A percentile compares a stretch with the other conserved stretches of the same genome.
Evolutionary conservation across 495 filamentous ascomycete genomes (phyloP).

Genomic region (Aspergillus kassunensis): DNA sequence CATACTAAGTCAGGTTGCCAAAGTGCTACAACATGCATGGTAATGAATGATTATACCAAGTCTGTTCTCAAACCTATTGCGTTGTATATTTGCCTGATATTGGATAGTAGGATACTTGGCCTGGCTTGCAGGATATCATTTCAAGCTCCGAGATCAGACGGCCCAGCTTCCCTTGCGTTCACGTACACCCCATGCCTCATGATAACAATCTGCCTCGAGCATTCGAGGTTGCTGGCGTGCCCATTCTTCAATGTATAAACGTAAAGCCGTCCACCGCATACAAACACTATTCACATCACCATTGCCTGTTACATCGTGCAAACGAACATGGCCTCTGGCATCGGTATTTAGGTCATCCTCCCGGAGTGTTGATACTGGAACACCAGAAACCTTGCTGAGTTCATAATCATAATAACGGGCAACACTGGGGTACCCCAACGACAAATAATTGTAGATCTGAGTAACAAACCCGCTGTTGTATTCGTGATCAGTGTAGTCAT

Average conservation of each 20-base stretch:
- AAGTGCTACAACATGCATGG: too few relatives aligned
- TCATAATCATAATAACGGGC: conserved; percentile 80
- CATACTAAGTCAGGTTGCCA: too few relatives aligned
- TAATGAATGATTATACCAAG: too few relatives aligned
- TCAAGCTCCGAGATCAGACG: conserved; percentile 41
- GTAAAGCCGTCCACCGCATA: conserved; percentile 75
- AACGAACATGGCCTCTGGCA: conserved; percentile 63
- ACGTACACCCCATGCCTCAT: conserved; percentile 65
- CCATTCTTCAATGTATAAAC: conserved; percentile 80
- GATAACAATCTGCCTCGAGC: conserved; percentile 44
- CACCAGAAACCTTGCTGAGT: conserved; percentile 69
- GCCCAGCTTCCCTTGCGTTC: conserved; percentile 82
- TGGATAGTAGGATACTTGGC: too few relatives aligned
- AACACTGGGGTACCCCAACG: conserved; percentile 80
- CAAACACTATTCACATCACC: conserved; percentile 44
- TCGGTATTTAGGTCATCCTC: conserved; percentile 65
- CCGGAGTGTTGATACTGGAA: conserved; percentile 61
- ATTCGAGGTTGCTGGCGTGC: conserved; percentile 70
- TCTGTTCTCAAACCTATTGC: too few relatives aligned
- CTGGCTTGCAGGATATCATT: not conserved
- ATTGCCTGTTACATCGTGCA: conserved; percentile 37
- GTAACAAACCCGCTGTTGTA: conserved; percentile 83
- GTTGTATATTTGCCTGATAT: too few relatives aligned
- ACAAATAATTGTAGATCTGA: conserved; percentile 94
- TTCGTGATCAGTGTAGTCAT: conserved; percentile 57